Base-by-base conservation (phyloP, 805 yeast genomes). In the Jamesozyma spencerorum region DNA sequence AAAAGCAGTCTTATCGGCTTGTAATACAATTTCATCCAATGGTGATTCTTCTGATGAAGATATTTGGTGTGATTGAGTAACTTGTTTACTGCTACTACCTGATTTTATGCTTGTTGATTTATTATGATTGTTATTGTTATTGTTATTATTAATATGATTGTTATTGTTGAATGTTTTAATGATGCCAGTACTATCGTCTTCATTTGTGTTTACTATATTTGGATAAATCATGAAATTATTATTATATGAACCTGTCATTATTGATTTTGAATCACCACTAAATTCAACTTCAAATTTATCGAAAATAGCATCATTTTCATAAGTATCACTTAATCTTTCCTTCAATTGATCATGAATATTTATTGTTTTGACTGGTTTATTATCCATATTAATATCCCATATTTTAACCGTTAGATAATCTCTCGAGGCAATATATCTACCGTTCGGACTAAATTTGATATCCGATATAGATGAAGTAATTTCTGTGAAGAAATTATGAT, bases 301-400 rank as follows among this genome's bases (percentile, higher is more conserved):
- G 66, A 92, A 92, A 43, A 92, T 92, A 35, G 97, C 95, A 67
- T 92, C 99, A 61, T 87, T 88, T 63, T 92, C 99, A 69, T 94
- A 92, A 34, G 97, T 87, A 63, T 94, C 97, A 67, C 97, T 90
- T 57, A 92, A 70, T 57, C 90, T 73, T 56, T 87, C 95, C 53
- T 95, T 78, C 57, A 92, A 75, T 61, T 85, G 94, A 61, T 92
- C 97, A 64, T 92, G 98, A 48, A 94, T 87, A 60, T 86, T 86
- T 46, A 92, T 88, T 13, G 97, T 88, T 63, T 86, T 86, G 43
- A 94, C 66, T 29, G 99, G 99, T 62, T 82, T 85, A 49, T 79
- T 81, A 65, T 92, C 96, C 98, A 92, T 92, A 49, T 86, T 86
- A 47, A 92, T 74, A 69, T 92, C 99, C 99, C 99, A 92, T 51